Evolutionary conservation across 176 grass and related monocot species (phyloP), one percentile per base, ranked within the genome.

Genomic region (Thinopyrum elongatum): DNA sequence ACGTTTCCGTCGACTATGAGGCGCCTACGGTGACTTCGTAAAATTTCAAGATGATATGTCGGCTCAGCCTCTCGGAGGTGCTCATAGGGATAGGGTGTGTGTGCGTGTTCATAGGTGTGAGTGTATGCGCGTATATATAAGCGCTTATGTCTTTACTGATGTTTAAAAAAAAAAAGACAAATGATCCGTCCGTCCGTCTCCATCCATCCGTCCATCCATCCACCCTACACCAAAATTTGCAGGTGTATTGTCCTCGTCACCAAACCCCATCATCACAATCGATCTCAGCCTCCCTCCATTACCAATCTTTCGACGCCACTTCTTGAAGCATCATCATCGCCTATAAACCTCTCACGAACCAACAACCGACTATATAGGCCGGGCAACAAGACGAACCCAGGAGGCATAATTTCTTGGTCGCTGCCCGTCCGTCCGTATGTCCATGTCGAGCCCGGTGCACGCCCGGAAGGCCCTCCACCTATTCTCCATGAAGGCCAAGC

Each of bases 401-500:
- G 55, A 58, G 55, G 17, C 59, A n/a, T n/a, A n/a, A n/a, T 62
- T 62, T 62, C 59, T 62, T 62, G 59, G n/a, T 62, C 3, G 3
- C n/a, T 62, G 0, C 8, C 3, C 10, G 59, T 3, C 59, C 59
- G 21, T 62, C 59, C 59, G 59, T 0, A 1, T 9, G 22, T 14
- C 76, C 83, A 89, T 89, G 83, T 86, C 83, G 27, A 90, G 88
- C 78, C 83, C 83, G 2, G 76, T 49, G 70, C 88, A 86, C 78
- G 62, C 22, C 3, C 83, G 83, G 44, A 90, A 90, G 88, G 71
- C 88, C 15, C 22, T 82, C 44, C 88, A 89, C 61, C 10, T 89
- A 15, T 34, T 65, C 0, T 58, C 88, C 46, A 80, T 90, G 35
- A 85, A 85, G 36, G 83, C 88, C 29, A 88, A 84, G 80, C 81